phyloP scores from a whole-genome alignment of 306 rosid species.

The Quercus glauca region DNA sequence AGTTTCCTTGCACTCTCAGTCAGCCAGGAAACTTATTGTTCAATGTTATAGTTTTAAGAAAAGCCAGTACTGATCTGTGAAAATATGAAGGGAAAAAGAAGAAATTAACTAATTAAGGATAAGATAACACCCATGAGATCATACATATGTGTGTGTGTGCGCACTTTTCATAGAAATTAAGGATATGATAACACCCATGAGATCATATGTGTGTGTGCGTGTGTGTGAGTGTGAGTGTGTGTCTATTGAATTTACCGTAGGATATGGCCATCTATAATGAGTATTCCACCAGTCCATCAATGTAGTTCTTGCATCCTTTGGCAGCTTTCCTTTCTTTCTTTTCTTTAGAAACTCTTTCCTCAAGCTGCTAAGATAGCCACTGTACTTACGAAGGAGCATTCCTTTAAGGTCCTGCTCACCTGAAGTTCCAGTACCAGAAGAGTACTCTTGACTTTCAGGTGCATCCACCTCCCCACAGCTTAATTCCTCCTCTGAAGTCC shows the following conservation, averaged over 20 bases:
- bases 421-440: not conserved
- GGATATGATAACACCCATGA: not conserved
- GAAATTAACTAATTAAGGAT: not conserved
- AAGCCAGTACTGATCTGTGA: no score
- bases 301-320: slow-evolving; percentile 65
- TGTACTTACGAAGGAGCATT: slow-evolving; percentile 72
- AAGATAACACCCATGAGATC: no score
- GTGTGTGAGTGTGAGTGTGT: no score
- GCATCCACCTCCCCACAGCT: slow-evolving; percentile 44
- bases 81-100: not conserved
- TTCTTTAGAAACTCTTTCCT: slow-evolving; percentile 67
- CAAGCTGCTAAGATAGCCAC: slow-evolving; percentile 70
- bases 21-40: not conserved
- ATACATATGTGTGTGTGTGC: no score
- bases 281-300: slow-evolving; percentile 71
- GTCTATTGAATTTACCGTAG: slow-evolving; percentile 55
- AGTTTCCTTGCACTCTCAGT: not conserved
- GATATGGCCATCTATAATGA: slow-evolving; percentile 88
- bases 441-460: slow-evolving; percentile 21
- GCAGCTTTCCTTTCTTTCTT: slow-evolving; percentile 82
- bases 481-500: slow-evolving; percentile 43
- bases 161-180: no score
- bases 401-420: slow-evolving; percentile 61
- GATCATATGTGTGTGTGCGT: not conserved
- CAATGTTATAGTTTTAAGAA: no score